phyloP scores from a whole-genome alignment of 331 rosid species.

The Acacia concinna region DNA sequence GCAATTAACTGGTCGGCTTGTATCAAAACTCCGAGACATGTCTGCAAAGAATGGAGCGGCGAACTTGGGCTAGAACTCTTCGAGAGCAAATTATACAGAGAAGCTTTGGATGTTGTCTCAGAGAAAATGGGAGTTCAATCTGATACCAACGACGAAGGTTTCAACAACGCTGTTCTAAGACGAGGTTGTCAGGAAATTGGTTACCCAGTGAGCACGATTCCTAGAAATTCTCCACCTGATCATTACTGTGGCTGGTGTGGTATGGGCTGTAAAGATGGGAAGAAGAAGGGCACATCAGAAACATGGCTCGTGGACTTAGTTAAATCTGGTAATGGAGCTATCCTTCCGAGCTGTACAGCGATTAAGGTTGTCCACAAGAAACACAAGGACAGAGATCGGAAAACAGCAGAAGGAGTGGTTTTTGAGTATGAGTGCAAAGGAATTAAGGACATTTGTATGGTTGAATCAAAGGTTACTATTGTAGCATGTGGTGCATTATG shows the following conservation, averaged over 20 bases:
- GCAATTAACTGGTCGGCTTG: conserved; percentile 76
- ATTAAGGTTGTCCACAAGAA: conserved; percentile 50
- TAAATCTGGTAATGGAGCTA: conserved; percentile 68
- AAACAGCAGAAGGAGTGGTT: conserved; percentile 54
- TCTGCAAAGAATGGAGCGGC: conserved; percentile 65
- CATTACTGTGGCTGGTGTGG: conserved; percentile 92
- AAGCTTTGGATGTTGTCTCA: conserved; percentile 67
- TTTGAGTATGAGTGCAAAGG: conserved; percentile 50
- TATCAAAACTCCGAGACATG: conserved; percentile 62
- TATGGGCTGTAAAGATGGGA: conserved; percentile 78
- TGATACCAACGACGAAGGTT: conserved; percentile 63
- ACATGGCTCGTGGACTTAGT: conserved; percentile 87
- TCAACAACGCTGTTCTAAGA: conserved; percentile 69
- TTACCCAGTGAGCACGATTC: conserved; percentile 53
- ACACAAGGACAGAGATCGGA: conserved; percentile 41
- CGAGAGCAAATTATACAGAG: conserved; percentile 55
- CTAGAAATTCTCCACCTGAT: conserved; percentile 64
- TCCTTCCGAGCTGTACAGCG: conserved; percentile 67
- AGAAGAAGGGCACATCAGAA: conserved; percentile 67
- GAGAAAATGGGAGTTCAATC: conserved; percentile 74
- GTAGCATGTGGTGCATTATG: conserved; percentile 81
- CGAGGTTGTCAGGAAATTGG: conserved; percentile 81
- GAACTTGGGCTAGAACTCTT: conserved; percentile 50
- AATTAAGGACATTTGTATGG: conserved; percentile 55
- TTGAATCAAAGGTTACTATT: conserved; percentile 73